Evolutionary conservation across 352 stramenopile species (phyloP), one percentile per base, ranked within the genome.

Genomic region (Pythium insidiosum): DNA sequence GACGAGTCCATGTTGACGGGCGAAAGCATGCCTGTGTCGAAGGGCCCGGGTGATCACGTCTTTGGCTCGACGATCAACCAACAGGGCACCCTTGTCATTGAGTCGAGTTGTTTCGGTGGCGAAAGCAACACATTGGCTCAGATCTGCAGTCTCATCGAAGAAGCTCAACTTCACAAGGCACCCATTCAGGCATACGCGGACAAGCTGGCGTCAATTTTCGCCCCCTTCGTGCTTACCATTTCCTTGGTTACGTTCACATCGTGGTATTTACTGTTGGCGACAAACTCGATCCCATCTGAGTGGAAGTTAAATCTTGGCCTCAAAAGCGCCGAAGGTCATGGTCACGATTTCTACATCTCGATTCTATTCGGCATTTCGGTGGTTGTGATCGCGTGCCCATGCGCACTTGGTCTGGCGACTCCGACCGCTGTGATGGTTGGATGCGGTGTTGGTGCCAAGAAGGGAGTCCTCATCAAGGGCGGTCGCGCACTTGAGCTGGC

Each of bases 401-500:
- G 83, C 51, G 83, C 83, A 25, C 46, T 95, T 2, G 81, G 83
- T 4, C 63, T 95, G 6, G 83, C 83, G 7, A 94, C 81, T 0
- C 83, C 83, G 3, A 95, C 81, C 3, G 83, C 83, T 5, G 80
- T 95, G 10, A 93, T 92, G 75, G 88, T 97, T 12, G 84, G 77
- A 3, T 88, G 89, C 21, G 83, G 78, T 12, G 77, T 95, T 41
- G 88, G 77, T 6, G 84, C 79, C 21, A 85, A 94, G 53, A 72
- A 86, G 16, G 73, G 93, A 1, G 89, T 97, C 38, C 56, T 95
- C 6, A 84, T 97, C 47, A 93, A 92, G 51, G 89, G 89, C 1
- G 83, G 83, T 1, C 64, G 70, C 10, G 76, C 79, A 6, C 63
- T 95, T 1, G 84, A 95, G 48, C 79, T 85, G 3, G 73, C 81